Base-by-base conservation (phyloP, 768 basidiomycete genomes). In the Cystobasidium tubakii region DNA sequence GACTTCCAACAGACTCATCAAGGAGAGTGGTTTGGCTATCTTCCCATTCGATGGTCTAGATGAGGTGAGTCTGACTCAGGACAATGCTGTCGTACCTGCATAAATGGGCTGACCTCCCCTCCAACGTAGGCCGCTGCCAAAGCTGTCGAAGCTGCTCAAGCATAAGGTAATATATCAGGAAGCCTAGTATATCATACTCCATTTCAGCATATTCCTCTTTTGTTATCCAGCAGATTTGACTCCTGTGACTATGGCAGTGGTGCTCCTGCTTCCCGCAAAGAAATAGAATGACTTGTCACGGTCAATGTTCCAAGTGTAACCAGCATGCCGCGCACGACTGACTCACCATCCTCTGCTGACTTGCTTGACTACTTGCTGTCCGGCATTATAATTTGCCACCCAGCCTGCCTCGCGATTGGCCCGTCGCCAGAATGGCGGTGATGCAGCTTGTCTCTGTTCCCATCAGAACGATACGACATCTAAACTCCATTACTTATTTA, bases 1-100 rank as follows among this genome's bases (percentile, higher is more conserved):
- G 66, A 79, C 21, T 70, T 66, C 43, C 50, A 19, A 13, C 9
- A 97, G 94, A 80, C 90, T 97, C 89, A 97, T 98, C 82, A 87
- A 84, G 79, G 86, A 91, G 54, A 94, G 91, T 39, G 93, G 93
- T 31, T 83, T 98, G 77, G 90, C 92, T 83, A 99, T 99, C 80
- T 87, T 89, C 81, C 87, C 96, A 42, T 94, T 90, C 81, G 95
- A 98, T 78, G 87, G 88, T 77, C 86, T 98, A 31, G 96, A 98
- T 79, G 90, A 92, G 75, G 95, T 74, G 92, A 91, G 77, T 65
- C n/a, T n/a, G n/a, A n/a, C n/a, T n/a, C n/a, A n/a, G n/a, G n/a
- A n/a, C n/a, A n/a, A n/a, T n/a, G n/a, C n/a, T n/a, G n/a, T n/a
- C n/a, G n/a, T n/a, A n/a, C n/a, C n/a, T n/a, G n/a, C n/a, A n/a